These are phyloP conservation scores for Candida namnaoensis DNA, from an alignment of 805 yeast genomes.

Conservation along the genomic window DNA sequence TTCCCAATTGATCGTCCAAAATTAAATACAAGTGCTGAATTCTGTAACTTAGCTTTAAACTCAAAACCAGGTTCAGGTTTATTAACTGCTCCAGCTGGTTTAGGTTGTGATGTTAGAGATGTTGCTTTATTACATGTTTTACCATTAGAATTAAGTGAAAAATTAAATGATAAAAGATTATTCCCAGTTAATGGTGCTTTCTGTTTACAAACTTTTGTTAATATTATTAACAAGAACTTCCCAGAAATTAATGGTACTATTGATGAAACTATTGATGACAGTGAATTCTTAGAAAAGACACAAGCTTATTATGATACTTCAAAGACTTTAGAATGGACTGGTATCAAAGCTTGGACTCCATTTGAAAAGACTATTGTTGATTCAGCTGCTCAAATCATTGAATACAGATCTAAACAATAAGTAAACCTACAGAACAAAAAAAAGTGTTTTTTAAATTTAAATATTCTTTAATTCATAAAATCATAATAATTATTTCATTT, in stretches of 20 bases:
- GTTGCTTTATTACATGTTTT: constrained; percentile 31
- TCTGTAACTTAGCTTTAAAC: constrained; percentile 21
- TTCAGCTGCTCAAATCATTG: constrained; percentile 22
- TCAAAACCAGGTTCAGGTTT: constrained; percentile 18
- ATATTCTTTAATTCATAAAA: no score
- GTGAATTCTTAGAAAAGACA: not conserved
- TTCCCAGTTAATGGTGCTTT: constrained; percentile 11
- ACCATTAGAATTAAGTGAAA: constrained; percentile 18
- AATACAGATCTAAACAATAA: not conserved
- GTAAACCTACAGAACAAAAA: no score
- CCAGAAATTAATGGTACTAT: constrained; percentile 29
- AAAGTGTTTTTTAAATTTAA: no score
- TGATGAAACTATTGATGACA: constrained; percentile 4
- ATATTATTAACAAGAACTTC: constrained; percentile 20
- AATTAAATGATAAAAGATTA: constrained; percentile 13
- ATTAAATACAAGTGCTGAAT: constrained; percentile 30
- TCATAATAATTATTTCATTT: no score
- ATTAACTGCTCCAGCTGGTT: constrained; percentile 1
- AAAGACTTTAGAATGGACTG: not conserved
- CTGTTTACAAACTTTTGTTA: constrained; percentile 7
- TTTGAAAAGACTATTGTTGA: constrained; percentile 29
- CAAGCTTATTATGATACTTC: not conserved
- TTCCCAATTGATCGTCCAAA: constrained; percentile 29
- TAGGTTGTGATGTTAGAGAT: constrained; percentile 28
- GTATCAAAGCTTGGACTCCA: constrained; percentile 8